A percentile compares a stretch with the other conserved stretches of the same genome.
Evolutionary conservation across 805 yeast species (phyloP).

Genomic region (Ogataea pini): DNA sequence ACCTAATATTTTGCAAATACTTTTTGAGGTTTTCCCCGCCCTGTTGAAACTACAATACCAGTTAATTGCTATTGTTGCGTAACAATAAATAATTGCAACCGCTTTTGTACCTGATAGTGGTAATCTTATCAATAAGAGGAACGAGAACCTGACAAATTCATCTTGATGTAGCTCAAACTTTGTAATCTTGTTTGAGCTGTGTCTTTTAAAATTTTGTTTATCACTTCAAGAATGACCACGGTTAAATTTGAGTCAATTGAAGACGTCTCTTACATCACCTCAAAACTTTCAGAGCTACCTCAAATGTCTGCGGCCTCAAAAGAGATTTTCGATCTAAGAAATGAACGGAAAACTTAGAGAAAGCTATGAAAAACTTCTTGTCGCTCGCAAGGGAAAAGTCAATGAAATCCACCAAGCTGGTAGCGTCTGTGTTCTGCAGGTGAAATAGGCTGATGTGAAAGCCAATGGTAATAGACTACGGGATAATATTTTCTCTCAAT

Average conservation of each 20-base stretch:
- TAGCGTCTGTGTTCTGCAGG: neutral
- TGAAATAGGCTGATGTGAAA: slow-evolving; percentile 4
- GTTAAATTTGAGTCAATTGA: neutral
- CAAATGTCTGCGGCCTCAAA: slow-evolving; percentile 5
- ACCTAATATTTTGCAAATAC: no score
- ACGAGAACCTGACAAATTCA: neutral
- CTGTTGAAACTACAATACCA: no score
- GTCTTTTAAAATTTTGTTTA: no score
- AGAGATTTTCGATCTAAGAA: neutral
- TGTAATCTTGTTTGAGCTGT: no score
- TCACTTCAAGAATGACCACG: no score
- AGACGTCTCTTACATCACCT: neutral
- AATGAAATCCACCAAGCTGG: slow-evolving; percentile 1
- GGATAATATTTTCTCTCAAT: slow-evolving; percentile 1
- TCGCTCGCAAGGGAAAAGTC: neutral
- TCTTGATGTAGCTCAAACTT: no score
- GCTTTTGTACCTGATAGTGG: no score
- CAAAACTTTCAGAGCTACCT: neutral
- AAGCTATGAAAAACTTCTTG: neutral
- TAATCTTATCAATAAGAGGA: no score
- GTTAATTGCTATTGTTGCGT: no score
- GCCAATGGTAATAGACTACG: neutral
- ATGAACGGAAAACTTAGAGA: neutral
- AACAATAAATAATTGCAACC: no score
- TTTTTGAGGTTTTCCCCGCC: no score